phyloP scores from a whole-genome alignment of 208 protist genomes.

The Wallacemonas rigidus region DNA sequence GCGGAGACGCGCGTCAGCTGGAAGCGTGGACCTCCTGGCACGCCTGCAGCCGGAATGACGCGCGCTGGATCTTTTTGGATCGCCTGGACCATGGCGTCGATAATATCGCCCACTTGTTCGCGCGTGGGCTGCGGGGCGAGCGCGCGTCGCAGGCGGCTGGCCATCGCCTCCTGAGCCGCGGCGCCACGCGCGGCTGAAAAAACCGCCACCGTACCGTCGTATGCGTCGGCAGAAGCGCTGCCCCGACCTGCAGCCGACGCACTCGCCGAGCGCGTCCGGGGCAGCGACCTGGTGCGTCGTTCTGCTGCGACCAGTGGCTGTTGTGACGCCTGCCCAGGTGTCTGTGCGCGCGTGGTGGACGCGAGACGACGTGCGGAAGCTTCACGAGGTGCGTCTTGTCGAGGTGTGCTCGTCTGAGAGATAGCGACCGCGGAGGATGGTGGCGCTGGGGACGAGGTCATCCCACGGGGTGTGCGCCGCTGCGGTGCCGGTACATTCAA shows the following conservation, averaged over 20 bases:
- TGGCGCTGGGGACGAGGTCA: background rate
- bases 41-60: background rate
- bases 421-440: background rate
- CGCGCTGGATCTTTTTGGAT: conserved; percentile 28
- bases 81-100: conserved; percentile 71
- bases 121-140: conserved; percentile 62
- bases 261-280: conserved; percentile 4
- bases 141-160: conserved; percentile 52
- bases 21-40: conserved; percentile 22
- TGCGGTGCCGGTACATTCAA: background rate
- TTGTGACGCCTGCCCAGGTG: too few species aligned
- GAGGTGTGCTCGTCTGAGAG: background rate
- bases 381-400: too few species aligned
- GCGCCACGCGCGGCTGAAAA: background rate
- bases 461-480: background rate
- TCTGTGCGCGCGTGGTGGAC: too few species aligned
- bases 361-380: too few species aligned
- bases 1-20: conserved; percentile 33
- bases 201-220: conserved; percentile 5
- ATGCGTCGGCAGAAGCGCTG: background rate
- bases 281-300: background rate
- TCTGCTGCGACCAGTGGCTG: too few species aligned
- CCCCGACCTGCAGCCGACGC: background rate
- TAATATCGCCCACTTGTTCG: conserved; percentile 54
- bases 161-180: conserved; percentile 29